Percentiles rank a stretch among this genome's conserved stretches.
These are phyloP conservation scores for Jamesozyma jinghongensis DNA, from an alignment of 805 yeast genomes.

Conservation along the genomic window DNA sequence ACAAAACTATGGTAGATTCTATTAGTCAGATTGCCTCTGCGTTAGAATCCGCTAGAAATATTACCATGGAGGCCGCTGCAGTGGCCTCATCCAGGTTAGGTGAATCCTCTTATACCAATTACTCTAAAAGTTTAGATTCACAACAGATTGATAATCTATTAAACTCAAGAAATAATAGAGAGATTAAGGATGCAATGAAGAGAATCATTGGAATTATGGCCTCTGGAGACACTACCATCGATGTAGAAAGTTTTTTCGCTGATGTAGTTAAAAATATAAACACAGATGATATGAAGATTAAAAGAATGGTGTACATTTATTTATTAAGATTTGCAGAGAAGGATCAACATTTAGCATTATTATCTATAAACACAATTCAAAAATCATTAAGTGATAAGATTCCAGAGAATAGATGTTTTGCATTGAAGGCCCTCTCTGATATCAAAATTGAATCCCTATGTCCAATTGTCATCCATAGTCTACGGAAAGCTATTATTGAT, in stretches of 20 bases:
- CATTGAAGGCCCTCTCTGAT: conserved; percentile 75
- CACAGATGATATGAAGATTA: conserved; percentile 51
- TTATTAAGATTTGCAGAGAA: conserved; percentile 66
- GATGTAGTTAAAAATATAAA: conserved; percentile 85
- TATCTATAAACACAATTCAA: conserved; percentile 87
- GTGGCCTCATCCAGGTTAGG: conserved; percentile 60
- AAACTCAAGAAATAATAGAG: conserved; percentile 61
- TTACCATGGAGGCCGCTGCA: conserved; percentile 76
- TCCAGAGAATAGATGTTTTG: conserved; percentile 59
- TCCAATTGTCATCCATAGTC: conserved; percentile 66
- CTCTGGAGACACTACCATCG: conserved; percentile 30
- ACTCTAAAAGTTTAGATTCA: conserved; percentile 40
- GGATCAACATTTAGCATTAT: conserved; percentile 82
- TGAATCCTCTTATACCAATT: conserved; percentile 46
- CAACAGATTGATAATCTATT: conserved; percentile 57
- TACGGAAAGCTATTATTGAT: conserved; percentile 61
- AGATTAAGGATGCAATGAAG: conserved; percentile 50
- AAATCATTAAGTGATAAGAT: conserved; percentile 64
- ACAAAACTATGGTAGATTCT: conserved; percentile 42
- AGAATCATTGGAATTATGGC: conserved; percentile 41
- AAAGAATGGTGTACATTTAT: conserved; percentile 69
- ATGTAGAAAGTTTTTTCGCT: conserved; percentile 53
- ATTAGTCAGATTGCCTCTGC: conserved; percentile 56
- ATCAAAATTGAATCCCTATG: conserved; percentile 71
- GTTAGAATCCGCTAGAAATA: conserved; percentile 68